Evolutionary conservation across 2,329 filamentous ascomycete genomes (phyloP), one percentile per base, ranked within the genome.

Genomic region (Pseudocercospora fuligena): DNA sequence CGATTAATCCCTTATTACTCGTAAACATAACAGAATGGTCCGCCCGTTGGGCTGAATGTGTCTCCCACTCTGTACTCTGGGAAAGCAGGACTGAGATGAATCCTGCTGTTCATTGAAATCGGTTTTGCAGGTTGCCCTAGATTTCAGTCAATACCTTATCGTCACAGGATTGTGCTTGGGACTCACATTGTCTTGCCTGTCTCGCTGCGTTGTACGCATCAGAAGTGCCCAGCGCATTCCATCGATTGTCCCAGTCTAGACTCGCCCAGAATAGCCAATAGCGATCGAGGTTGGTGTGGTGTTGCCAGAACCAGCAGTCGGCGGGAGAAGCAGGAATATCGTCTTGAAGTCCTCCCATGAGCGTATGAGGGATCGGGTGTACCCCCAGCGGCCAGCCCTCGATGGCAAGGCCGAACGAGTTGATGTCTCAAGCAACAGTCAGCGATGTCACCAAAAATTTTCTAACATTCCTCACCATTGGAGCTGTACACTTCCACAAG

Each of bases 221-320:
- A 3, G 61, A 40, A 46, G 25, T 29, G 6, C 61, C 33, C 1
- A 67, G 25, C 12, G 23, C 51, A 23, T 61, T 49, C 47, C 23
- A 49, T 29, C 61, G 21, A 5, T 40, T 43, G 16, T 33, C n/a
- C 7, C 43, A 61, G 16, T 67, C 58, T 7, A 85, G 29, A 65
- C 80, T 81, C 71, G 85, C 83, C 84, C 84, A 86, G 7, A 81
- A 82, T 76, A 79, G 81, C 75, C 78, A 86, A 1, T 80, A 68
- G 1, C 81, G 76, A 33, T 69, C 67, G 21, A 85, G 79, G 77
- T 80, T 80, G 11, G 67, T 69, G 65, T 85, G 83, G 68, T 85
- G 83, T 21, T 82, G 75, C 73, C 78, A 85, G 75, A 85, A 85
- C 12, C 77, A 71, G 2, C 82, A 82, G 60, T 86, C 83, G 8